Evolutionary conservation across 2,329 filamentous ascomycete genomes (phyloP), one percentile per base, ranked within the genome.

Genomic region (Colletotrichum theobromicola): DNA sequence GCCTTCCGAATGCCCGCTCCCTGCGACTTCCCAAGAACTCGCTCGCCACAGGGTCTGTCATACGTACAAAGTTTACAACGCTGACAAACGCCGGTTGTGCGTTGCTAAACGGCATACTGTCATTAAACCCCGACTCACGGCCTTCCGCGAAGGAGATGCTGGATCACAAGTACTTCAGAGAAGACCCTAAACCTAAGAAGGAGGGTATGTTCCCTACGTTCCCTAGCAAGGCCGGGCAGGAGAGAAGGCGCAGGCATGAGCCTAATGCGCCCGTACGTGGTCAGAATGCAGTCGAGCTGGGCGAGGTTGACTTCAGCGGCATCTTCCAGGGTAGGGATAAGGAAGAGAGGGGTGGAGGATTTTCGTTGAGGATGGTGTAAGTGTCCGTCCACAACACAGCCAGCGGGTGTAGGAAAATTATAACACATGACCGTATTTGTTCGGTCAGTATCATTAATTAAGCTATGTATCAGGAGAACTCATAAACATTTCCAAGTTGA

Each of bases 201-300:
- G 94, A 95, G 81, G 94, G 93, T 79, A 93, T 99, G 93, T 98
- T 99, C 81, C 97, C 97, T 4, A 98, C 97, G 0, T 99, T 98
- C 82, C 97, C 97, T 0, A 97, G 94, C 79, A 98, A 98, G 84
- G 97, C 97, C 0, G 95, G 95, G 2, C 94, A 97, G 87, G 97
- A 99, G 87, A 93, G 93, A 80, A 88, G 95, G 78, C 88, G 94
- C 77, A 88, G 91, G 46, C 88, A 90, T 74, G 91, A 92, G 75
- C 97, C 97, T 1, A 93, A 95, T 82, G 97, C 97, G 8, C 97
- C 97, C 0, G 91, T 90, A 50, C 88, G 96, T 35, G 96, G 95
- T 0, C 92, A 94, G 65, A 90, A 90, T 72, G 91, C 91, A 3
- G 87, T 89, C 1, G 86, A 88, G 6, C 78, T 92, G 4, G 87